Conservation (phyloP, 2,329 filamentous ascomycete genomes). For the Colletotrichum euphorbiae region DNA sequence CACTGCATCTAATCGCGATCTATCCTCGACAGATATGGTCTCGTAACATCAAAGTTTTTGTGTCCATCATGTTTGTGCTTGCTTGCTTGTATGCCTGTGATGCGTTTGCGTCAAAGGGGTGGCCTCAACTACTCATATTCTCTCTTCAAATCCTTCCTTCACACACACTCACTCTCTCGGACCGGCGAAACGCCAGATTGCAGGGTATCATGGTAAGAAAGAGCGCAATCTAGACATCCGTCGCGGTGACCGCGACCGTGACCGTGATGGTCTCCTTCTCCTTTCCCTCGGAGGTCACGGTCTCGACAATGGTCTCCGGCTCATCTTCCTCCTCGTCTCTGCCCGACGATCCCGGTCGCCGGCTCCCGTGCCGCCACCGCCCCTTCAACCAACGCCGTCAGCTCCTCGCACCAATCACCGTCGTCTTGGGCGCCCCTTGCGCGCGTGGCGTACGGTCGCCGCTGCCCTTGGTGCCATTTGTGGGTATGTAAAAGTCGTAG, state of each 20-base stretch:
- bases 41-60: background rate
- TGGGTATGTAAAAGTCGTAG: conserved; percentile 41
- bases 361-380: conserved; percentile 38
- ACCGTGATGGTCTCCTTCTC: conserved; percentile 33
- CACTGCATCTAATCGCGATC: conserved; percentile 16
- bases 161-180: background rate
- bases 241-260: conserved; percentile 33
- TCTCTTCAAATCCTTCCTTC: background rate
- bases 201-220: conserved; percentile 39
- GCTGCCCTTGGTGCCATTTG: conserved; percentile 29
- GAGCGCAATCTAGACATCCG: conserved; percentile 31
- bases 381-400: conserved; percentile 43
- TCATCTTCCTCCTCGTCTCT: conserved; percentile 13
- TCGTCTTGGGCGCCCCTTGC: conserved; percentile 23
- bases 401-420: conserved; percentile 27
- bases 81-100: conserved; percentile 25
- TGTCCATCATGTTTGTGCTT: conserved; percentile 2
- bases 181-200: conserved; percentile 13
- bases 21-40: background rate
- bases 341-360: conserved; percentile 14
- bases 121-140: conserved; percentile 11
- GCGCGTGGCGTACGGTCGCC: conserved; percentile 40
- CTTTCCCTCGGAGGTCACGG: conserved; percentile 6
- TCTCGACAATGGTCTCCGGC: conserved; percentile 22
- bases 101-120: conserved; percentile 41